Evolutionary conservation across 2,329 filamentous ascomycete genomes (phyloP).

Genomic region (Aspergillus luchuensis): DNA sequence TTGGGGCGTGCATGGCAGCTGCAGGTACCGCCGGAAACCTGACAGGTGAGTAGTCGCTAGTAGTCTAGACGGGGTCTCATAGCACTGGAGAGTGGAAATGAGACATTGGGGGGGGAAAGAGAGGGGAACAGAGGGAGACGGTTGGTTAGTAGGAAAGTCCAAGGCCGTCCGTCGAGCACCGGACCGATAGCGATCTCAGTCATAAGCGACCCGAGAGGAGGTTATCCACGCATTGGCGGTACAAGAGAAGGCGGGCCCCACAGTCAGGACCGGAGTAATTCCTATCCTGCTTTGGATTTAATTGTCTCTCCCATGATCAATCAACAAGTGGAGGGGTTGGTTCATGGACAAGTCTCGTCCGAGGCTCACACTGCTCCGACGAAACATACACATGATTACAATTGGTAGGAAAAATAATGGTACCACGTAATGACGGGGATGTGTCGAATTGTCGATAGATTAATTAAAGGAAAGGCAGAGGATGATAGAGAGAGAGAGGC

Average conservation of each 20-base stretch:
- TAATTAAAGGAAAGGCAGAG: neutral
- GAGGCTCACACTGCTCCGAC: neutral
- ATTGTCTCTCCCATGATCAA: neutral
- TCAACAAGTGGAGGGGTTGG: neutral
- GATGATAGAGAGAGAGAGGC: neutral
- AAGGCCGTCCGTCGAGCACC: too few species aligned
- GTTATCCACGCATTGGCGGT: neutral
- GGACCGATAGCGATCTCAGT: neutral
- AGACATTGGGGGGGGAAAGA: neutral
- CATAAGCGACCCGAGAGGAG: neutral
- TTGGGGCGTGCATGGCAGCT: slow-evolving; percentile 20
- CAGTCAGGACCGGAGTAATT: slow-evolving; percentile 4
- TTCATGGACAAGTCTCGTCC: neutral
- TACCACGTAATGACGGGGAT: too few species aligned
- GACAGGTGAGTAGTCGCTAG: slow-evolving; percentile 6
- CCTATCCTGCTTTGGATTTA: neutral
- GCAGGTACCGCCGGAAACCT: slow-evolving; percentile 21
- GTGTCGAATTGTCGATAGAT: neutral
- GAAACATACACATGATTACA: neutral
- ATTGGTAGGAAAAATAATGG: too few species aligned
- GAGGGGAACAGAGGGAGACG: neutral
- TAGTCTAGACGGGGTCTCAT: neutral
- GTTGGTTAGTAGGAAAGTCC: too few species aligned
- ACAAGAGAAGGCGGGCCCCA: neutral
- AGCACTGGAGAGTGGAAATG: neutral